These are phyloP conservation scores for Mortierella alpina DNA, from an alignment of 192 early-diverging fungal genomes.

Conservation along the genomic window DNA sequence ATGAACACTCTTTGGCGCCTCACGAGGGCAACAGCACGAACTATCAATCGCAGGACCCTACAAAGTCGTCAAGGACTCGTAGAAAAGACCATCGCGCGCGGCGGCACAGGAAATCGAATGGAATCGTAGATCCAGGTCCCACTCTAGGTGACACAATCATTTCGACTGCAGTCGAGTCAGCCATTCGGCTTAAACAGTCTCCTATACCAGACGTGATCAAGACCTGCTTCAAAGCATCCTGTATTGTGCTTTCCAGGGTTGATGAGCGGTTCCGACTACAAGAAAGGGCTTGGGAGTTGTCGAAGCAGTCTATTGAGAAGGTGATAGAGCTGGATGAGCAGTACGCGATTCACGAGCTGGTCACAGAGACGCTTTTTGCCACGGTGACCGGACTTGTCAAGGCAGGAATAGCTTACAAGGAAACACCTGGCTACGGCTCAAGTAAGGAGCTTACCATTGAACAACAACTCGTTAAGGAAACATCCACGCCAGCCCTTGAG, in stretches of 20 bases:
- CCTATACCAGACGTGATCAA: constrained; percentile 63
- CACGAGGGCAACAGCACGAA: background rate
- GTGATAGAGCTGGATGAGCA: constrained; percentile 64
- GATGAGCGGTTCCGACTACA: constrained; percentile 61
- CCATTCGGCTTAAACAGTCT: constrained; percentile 64
- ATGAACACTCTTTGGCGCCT: constrained; percentile 11
- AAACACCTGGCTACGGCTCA: constrained; percentile 53
- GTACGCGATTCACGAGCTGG: constrained; percentile 62
- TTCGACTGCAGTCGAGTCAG: constrained; percentile 55
- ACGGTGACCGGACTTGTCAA: constrained; percentile 56
- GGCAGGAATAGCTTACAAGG: constrained; percentile 63
- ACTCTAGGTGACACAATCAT: constrained; percentile 52
- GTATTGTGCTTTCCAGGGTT: constrained; percentile 36
- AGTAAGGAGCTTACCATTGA: background rate
- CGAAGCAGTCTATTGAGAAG: constrained; percentile 56
- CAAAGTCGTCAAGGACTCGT: background rate
- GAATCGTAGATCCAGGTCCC: background rate
- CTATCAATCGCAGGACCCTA: background rate
- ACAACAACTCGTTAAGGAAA: background rate
- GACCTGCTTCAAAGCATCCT: constrained; percentile 40
- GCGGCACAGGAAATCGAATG: background rate
- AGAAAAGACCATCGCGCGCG: background rate
- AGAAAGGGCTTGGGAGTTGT: constrained; percentile 60
- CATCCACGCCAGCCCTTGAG: background rate
- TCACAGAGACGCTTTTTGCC: constrained; percentile 57